Evolutionary conservation across 306 rosid species (phyloP).

Genomic region (Sicyos baderoa): DNA sequence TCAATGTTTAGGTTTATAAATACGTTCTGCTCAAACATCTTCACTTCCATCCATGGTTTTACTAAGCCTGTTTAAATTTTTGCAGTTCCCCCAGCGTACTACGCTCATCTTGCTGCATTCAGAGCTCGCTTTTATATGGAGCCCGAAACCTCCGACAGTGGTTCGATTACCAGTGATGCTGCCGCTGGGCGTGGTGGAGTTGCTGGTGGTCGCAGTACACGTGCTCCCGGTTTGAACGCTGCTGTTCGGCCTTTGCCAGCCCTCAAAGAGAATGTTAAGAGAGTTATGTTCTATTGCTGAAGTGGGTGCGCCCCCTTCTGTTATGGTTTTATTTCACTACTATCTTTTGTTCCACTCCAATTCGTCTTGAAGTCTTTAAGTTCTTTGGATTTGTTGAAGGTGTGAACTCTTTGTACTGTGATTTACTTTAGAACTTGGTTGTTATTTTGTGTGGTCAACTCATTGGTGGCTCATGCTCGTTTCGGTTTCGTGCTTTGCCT

Average conservation of each 20-base stretch:
- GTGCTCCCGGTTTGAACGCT: conserved; percentile 49
- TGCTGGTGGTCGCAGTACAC: conserved; percentile 46
- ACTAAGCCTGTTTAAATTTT: not conserved
- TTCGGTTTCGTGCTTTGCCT: not conserved
- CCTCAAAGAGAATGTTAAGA: conserved; percentile 73
- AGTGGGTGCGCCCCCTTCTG: not conserved
- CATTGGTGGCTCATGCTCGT: not conserved
- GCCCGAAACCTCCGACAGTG: conserved; percentile 81
- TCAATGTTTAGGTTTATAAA: not conserved
- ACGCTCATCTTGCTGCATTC: conserved; percentile 91
- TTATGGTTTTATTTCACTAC: not conserved
- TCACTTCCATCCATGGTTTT: not conserved
- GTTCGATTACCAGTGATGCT: conserved; percentile 73
- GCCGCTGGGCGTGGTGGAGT: conserved; percentile 50
- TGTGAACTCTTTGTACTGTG: not conserved
- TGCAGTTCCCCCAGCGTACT: conserved; percentile 95
- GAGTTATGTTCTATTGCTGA: conserved; percentile 88
- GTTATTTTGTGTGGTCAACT: conserved; percentile 1
- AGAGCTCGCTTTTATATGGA: conserved; percentile 93
- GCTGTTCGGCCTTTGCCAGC: conserved; percentile 90
- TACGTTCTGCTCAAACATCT: not conserved
- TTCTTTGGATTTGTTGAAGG: not conserved
- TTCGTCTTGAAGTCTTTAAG: not conserved
- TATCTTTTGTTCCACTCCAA: not conserved
- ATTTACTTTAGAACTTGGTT: not conserved